Conservation (phyloP, 2,329 filamentous ascomycete genomes). For the Harringtonia lauricola region DNA sequence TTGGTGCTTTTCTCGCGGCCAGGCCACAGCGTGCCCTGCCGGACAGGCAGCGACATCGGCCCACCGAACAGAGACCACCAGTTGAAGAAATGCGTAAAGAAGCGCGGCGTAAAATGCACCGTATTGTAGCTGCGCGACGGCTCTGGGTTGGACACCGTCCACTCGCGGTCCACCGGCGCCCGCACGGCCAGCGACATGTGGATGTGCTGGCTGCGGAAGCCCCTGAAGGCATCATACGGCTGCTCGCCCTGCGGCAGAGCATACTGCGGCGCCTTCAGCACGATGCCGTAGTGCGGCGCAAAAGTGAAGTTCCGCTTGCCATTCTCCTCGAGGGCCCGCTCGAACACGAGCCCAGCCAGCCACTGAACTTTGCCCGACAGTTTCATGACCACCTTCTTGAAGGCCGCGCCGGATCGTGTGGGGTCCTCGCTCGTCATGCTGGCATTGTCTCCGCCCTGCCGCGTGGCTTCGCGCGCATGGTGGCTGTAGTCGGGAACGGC, state of each 20-base stretch:
- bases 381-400: constrained; percentile 99
- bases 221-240: constrained; percentile 83
- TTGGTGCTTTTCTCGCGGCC: constrained; percentile 94
- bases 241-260: constrained; percentile 45
- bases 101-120: constrained; percentile 84
- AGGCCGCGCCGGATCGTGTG: constrained; percentile 64
- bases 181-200: constrained; percentile 88
- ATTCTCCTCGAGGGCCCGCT: constrained; percentile 61
- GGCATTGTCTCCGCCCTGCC: constrained; percentile 40
- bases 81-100: constrained; percentile 96
- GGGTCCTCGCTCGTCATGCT: constrained; percentile 52
- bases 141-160: constrained; percentile 64
- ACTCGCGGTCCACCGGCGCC: constrained; percentile 78
- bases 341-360: constrained; percentile 85
- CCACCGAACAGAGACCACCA: constrained; percentile 98
- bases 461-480: constrained; percentile 60
- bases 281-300: constrained; percentile 82
- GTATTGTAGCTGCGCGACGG: constrained; percentile 91
- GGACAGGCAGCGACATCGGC: constrained; percentile 85
- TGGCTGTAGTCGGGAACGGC: constrained; percentile 90
- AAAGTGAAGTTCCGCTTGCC: constrained; percentile 76
- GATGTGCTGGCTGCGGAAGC: constrained; percentile 95
- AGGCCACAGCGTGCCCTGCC: constrained; percentile 85
- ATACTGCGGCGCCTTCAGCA: constrained; percentile 70
- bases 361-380: constrained; percentile 92